Evolutionary conservation across 2,329 filamentous ascomycete species (phyloP), one percentile per base, ranked within the genome.

Genomic region (Beauveria pseudobassiana): DNA sequence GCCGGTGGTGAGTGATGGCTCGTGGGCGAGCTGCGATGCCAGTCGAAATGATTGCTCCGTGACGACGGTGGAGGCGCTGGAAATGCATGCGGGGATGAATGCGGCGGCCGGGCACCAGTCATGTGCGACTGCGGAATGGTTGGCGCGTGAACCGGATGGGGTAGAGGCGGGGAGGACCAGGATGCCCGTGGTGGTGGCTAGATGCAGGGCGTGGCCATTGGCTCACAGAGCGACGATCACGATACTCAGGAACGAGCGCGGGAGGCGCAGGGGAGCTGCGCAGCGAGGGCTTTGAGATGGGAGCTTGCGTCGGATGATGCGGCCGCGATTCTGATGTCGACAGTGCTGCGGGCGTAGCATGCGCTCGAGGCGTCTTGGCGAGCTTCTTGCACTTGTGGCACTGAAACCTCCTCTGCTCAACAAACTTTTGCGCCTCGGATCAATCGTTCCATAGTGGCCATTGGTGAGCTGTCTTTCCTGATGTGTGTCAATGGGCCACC

Each of bases 301-400:
- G 51, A 12, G 24, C 18, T 20, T 18, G 65, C 59, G 22, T 64
- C 28, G 5, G 65, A 9, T 34, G 45, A n/a, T 45, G 24, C 9
- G 61, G 42, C 18, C 56, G 50, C 34, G 54, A 22, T 18, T 50
- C 43, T 2, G 62, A 48, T 18, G 57, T 59, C 4, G 51, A 52
- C 18, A 69, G 63, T 20, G 68, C 66, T 43, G 65, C 65, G 34
- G 62, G 64, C 48, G 66, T 63, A 10, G 62, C 62, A 20, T 71
- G 69, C 12, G 70, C 64, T 26, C 68, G 68, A 65, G 80, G 76
- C 59, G 79, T 76, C 28, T 77, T 78, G 62, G 81, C 81, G 34
- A 74, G 71, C 69, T 84, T 87, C 65, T 79, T 81, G 70, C 89
- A 93, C 72, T 90, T 89, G 74, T 93, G 89, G 68, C 89, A 93